phyloP scores from a whole-genome alignment of 2,329 filamentous ascomycete species.

The Alternaria postmessia region DNA sequence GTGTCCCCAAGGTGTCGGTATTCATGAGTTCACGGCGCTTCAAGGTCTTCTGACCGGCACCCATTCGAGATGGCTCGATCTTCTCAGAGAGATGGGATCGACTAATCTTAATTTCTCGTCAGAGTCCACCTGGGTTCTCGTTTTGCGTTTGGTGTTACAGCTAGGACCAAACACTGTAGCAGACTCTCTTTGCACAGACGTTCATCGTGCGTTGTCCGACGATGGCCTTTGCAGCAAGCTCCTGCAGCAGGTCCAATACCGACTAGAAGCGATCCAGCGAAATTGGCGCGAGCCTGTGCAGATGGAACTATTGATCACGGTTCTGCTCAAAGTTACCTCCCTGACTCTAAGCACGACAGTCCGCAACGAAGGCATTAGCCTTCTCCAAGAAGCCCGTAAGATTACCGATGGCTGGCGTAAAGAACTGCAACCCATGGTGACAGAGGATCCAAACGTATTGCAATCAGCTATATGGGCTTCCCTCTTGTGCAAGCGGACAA shows the following conservation, averaged over 20 bases:
- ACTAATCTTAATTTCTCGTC: slow-evolving; percentile 68
- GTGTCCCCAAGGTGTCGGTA: slow-evolving; percentile 58
- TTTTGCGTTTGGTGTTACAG: slow-evolving; percentile 64
- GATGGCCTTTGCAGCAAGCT: slow-evolving; percentile 59
- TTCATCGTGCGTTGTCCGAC: slow-evolving; percentile 63
- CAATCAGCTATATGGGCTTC: slow-evolving; percentile 64
- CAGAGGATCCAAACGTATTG: slow-evolving; percentile 49
- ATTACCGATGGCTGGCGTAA: slow-evolving; percentile 61
- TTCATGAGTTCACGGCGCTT: slow-evolving; percentile 64
- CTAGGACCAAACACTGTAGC: slow-evolving; percentile 58
- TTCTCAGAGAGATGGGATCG: slow-evolving; percentile 61
- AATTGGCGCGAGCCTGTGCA: slow-evolving; percentile 68
- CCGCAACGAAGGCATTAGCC: slow-evolving; percentile 5
- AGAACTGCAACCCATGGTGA: slow-evolving; percentile 55
- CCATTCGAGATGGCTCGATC: slow-evolving; percentile 57
- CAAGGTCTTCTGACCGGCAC: slow-evolving; percentile 59
- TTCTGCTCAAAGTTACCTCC: slow-evolving; percentile 56
- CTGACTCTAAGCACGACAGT: slow-evolving; percentile 30
- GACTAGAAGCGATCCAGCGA: slow-evolving; percentile 56
- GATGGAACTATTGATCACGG: slow-evolving; percentile 66
- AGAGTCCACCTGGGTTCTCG: slow-evolving; percentile 58
- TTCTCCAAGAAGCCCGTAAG: slow-evolving; percentile 55
- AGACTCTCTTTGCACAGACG: slow-evolving; percentile 44
- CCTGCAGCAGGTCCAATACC: slow-evolving; percentile 57
- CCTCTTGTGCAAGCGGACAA: slow-evolving; percentile 63